Evolutionary conservation across 495 filamentous ascomycete species (phyloP), one percentile per base, ranked within the genome.

Genomic region (Terfezia claveryi): DNA sequence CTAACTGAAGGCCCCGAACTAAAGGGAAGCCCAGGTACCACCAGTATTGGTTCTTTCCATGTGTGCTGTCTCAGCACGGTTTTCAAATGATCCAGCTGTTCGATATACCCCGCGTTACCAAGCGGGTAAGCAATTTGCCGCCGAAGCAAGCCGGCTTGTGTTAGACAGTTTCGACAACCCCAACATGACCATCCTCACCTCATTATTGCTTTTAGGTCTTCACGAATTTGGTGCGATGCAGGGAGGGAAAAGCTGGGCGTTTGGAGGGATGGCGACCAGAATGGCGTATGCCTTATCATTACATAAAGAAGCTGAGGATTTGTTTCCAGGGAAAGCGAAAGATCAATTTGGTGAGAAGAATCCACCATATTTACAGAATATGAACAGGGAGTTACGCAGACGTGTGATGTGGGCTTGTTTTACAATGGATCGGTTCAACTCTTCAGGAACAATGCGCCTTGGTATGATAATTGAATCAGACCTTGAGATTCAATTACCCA

Each of bases 351-450:
- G 73, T 17, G 74, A 72, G 38, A 72, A 80, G 27, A 81, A 82
- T 56, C 77, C 76, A 36, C 76, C 77, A 4, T 78, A 82, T 55
- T 72, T 98, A 44, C 94, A 83, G 62, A 85, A 85, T 61, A 91
- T 87, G 11, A 91, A 98, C 68, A 79, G 84, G 37, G 91, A 98
- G 65, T 94, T 95, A 38, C 74, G 91, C 54, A 74, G 89, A 56
- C 75, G 91, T 54, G 92, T 86, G 6, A 95, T 98, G 89, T 98
- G 91, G 91, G 83, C 87, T 23, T 94, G 87, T 65, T 94, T 89
- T 62, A 64, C 92, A 57, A 94, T 98, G 91, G 91, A 98, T 67
- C 80, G 89, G 0, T 95, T 94, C 69, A 95, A 87, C 68, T 93
- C 89, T 3, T 94, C 88, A 3, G 91, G 91, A 12, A 94, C 88